Evolutionary conservation across 2,329 filamentous ascomycete species (phyloP).

Genomic region (Beauveria varroae): DNA sequence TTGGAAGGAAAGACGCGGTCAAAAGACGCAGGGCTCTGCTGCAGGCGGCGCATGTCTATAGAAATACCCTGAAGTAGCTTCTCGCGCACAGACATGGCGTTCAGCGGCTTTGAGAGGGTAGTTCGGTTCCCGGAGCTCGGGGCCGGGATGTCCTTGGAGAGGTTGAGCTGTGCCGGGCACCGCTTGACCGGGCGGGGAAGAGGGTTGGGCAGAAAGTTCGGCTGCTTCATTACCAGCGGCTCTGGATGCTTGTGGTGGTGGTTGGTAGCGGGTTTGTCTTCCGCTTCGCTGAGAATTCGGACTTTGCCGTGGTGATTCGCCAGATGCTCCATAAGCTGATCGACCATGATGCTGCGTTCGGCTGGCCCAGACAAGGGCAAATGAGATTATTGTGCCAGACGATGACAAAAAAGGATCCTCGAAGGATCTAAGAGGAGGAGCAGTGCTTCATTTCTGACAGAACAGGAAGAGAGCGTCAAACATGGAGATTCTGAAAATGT

Average conservation of each 20-base stretch:
- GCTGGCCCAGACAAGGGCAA: neutral
- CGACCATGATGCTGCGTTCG: neutral
- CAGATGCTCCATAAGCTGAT: neutral
- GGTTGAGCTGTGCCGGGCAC: neutral
- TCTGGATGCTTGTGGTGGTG: neutral
- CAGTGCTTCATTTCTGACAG: neutral
- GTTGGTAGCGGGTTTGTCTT: neutral
- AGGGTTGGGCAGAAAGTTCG: neutral
- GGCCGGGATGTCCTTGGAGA: neutral
- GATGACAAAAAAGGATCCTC: neutral
- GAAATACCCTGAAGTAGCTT: neutral
- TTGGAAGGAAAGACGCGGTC: neutral
- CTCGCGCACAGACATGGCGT: neutral
- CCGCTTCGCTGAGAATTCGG: neutral
- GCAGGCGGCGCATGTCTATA: neutral
- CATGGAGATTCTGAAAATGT: neutral
- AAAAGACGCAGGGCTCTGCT: neutral
- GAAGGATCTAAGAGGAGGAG: neutral
- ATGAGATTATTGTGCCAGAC: too few relatives aligned
- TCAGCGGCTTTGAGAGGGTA: neutral
- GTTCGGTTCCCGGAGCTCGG: neutral
- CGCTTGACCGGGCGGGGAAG: neutral
- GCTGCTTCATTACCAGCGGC: neutral
- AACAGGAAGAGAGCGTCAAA: neutral
- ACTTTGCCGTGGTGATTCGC: neutral